phyloP scores from a whole-genome alignment of 257 asterid species.

The Solanum tacnaense region DNA sequence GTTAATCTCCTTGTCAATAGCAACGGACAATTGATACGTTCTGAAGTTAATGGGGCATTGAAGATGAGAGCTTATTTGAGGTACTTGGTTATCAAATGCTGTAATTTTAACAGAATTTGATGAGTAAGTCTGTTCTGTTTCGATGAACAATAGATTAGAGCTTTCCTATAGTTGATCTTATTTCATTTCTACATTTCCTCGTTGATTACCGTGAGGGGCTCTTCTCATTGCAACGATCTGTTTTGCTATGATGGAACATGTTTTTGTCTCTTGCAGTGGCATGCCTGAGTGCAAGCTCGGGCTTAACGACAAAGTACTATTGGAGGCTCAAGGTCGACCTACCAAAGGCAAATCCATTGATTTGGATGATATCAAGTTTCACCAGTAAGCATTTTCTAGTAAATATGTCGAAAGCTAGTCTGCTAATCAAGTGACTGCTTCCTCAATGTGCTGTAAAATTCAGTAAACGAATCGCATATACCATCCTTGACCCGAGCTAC shows the following conservation, averaged over 20 bases:
- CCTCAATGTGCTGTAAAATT: not conserved
- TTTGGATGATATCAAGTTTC: constrained; percentile 95
- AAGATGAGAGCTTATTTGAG: constrained; percentile 97
- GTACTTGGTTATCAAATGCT: constrained; percentile 25
- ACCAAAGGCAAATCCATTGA: constrained; percentile 97
- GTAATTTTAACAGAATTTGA: not conserved
- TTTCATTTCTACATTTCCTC: not conserved
- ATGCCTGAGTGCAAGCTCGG: constrained; percentile 99
- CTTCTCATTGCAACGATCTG: not conserved
- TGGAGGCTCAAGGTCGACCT: constrained; percentile 94
- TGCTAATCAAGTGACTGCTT: not conserved
- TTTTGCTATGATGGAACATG: not conserved
- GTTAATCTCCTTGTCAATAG: constrained; percentile 97
- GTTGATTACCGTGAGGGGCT: not conserved
- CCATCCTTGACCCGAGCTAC: not conserved
- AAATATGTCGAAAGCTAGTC: not conserved
- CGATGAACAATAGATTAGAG: not conserved
- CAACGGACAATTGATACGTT: constrained; percentile 90
- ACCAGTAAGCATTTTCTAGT: constrained; percentile 57
- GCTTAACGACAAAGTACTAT: constrained; percentile 82
- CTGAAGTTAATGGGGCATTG: constrained; percentile 95
- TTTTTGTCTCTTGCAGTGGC: constrained; percentile 55
- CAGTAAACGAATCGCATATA: not conserved
- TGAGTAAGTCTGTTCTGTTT: not conserved
- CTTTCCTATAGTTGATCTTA: not conserved